These are phyloP conservation scores for Colletotrichum trifolii DNA, from an alignment of 2,329 filamentous ascomycete species.

Conservation along the genomic window DNA sequence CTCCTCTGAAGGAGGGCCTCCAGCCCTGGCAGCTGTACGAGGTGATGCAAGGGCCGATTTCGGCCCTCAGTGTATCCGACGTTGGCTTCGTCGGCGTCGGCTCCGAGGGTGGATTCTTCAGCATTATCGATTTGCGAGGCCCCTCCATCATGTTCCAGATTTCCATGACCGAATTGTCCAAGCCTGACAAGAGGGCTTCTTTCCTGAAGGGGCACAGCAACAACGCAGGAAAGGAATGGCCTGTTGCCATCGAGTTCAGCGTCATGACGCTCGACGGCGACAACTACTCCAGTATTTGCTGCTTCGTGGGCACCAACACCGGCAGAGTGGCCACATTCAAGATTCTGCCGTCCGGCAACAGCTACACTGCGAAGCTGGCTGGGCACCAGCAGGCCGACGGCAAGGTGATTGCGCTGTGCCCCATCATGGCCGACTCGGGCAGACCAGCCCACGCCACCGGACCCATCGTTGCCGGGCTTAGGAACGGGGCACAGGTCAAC, in stretches of 20 bases:
- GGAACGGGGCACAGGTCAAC: conserved; percentile 79
- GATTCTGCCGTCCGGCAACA: conserved; percentile 78
- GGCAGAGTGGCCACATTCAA: conserved; percentile 93
- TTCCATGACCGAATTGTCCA: conserved; percentile 78
- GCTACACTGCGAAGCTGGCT: conserved; percentile 78
- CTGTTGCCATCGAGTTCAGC: conserved; percentile 87
- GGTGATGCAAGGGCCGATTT: conserved; percentile 84
- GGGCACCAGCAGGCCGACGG: conserved; percentile 77
- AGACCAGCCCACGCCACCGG: conserved; percentile 81
- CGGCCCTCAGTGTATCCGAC: conserved; percentile 84
- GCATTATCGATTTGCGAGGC: conserved; percentile 87
- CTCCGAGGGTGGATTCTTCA: conserved; percentile 83
- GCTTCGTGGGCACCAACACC: conserved; percentile 88
- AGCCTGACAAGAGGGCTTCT: conserved; percentile 79
- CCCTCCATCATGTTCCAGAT: conserved; percentile 85
- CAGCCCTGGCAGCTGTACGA: conserved; percentile 85
- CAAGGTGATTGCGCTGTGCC: conserved; percentile 78
- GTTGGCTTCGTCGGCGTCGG: conserved; percentile 91
- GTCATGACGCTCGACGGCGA: conserved; percentile 95
- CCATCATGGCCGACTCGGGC: conserved; percentile 83
- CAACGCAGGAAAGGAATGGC: conserved; percentile 73
- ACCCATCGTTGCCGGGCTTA: conserved; percentile 77
- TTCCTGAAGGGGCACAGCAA: conserved; percentile 70
- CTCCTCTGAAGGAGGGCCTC: conserved; percentile 79
- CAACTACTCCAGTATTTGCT: conserved; percentile 91